Evolutionary conservation across 495 filamentous ascomycete genomes (phyloP).

Genomic region (Ascodesmis nigricans): DNA sequence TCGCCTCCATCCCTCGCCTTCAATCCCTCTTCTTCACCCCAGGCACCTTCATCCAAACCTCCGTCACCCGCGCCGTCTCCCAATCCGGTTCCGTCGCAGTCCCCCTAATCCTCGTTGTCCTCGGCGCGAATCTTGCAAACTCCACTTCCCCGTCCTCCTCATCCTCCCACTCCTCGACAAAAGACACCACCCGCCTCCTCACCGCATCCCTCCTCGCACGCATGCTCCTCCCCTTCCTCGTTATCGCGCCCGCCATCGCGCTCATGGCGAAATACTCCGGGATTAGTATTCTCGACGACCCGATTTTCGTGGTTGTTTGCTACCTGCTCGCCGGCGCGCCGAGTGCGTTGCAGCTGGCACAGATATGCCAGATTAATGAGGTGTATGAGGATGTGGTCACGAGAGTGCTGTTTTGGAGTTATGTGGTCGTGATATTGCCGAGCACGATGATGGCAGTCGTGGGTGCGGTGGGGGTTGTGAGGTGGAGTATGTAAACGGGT

Average conservation of each 20-base stretch:
- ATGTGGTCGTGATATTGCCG: conserved; percentile 64
- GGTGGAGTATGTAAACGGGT: conserved; percentile 42
- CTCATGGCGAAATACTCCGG: conserved; percentile 80
- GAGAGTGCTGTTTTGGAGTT: conserved; percentile 85
- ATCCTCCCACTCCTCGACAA: conserved; percentile 28
- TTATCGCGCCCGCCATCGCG: conserved; percentile 86
- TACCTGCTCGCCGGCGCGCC: conserved; percentile 90
- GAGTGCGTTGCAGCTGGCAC: conserved; percentile 80
- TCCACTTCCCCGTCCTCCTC: conserved; percentile 38
- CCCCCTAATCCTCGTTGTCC: conserved; percentile 84
- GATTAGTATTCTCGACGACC: conserved; percentile 86
- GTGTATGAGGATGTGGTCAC: conserved; percentile 90
- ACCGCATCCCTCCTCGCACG: conserved; percentile 66
- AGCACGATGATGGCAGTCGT: conserved; percentile 81
- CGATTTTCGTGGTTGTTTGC: conserved; percentile 93
- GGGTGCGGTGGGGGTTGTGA: conserved; percentile 75
- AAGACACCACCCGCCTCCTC: conserved; percentile 50
- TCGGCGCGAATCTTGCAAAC: conserved; percentile 73
- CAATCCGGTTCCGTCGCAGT: conserved; percentile 83
- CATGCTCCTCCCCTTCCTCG: conserved; percentile 76
- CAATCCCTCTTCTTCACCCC: conserved; percentile 72
- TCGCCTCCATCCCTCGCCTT: conserved; percentile 70
- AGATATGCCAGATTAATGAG: conserved; percentile 96
- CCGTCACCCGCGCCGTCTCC: conserved; percentile 64
- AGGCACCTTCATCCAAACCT: conserved; percentile 80